A percentile compares a stretch with the other conserved stretches of the same genome.
Evolutionary conservation across 2,329 filamentous ascomycete species (phyloP).

Genomic region (Sclerotinia borealis): DNA sequence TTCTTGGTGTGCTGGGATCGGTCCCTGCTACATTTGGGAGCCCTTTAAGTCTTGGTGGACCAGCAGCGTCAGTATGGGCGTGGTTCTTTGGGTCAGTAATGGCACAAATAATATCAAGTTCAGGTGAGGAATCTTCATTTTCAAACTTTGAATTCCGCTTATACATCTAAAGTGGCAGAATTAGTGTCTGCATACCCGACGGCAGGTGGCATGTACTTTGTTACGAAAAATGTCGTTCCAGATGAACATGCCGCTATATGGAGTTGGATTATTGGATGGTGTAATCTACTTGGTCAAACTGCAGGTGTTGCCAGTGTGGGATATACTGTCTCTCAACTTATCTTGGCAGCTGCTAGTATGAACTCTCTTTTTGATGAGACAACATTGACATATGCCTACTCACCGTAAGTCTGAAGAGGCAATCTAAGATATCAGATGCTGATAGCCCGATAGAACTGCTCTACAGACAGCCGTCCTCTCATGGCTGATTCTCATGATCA

Average conservation of each 20-base stretch:
- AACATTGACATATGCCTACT: slow-evolving; percentile 41
- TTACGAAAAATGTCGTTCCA: slow-evolving; percentile 59
- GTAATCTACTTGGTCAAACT: slow-evolving; percentile 59
- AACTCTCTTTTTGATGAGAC: slow-evolving; percentile 46
- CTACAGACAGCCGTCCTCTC: slow-evolving; percentile 53
- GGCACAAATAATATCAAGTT: slow-evolving; percentile 58
- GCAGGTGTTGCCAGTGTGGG: slow-evolving; percentile 56
- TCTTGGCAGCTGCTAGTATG: slow-evolving; percentile 56
- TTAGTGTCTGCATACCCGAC: slow-evolving; percentile 62
- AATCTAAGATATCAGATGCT: neutral
- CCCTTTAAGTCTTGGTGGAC: slow-evolving; percentile 53
- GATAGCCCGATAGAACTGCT: slow-evolving; percentile 40
- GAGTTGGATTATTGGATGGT: slow-evolving; percentile 63
- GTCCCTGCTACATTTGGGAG: slow-evolving; percentile 57
- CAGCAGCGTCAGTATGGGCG: slow-evolving; percentile 59
- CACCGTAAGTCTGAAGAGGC: slow-evolving; percentile 43
- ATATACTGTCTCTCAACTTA: slow-evolving; percentile 59
- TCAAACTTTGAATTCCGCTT: neutral
- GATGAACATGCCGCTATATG: slow-evolving; percentile 54
- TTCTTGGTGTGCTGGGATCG: slow-evolving; percentile 58
- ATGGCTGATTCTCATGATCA: slow-evolving; percentile 46
- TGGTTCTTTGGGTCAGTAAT: slow-evolving; percentile 59
- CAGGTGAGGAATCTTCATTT: slow-evolving; percentile 35
- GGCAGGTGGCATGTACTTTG: slow-evolving; percentile 63
- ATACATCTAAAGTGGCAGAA: slow-evolving; percentile 46